A percentile compares a stretch with the other conserved stretches of the same genome.
Conservation (phyloP, 2,329 filamentous ascomycete species). For the Amauroascus verrucosus region DNA sequence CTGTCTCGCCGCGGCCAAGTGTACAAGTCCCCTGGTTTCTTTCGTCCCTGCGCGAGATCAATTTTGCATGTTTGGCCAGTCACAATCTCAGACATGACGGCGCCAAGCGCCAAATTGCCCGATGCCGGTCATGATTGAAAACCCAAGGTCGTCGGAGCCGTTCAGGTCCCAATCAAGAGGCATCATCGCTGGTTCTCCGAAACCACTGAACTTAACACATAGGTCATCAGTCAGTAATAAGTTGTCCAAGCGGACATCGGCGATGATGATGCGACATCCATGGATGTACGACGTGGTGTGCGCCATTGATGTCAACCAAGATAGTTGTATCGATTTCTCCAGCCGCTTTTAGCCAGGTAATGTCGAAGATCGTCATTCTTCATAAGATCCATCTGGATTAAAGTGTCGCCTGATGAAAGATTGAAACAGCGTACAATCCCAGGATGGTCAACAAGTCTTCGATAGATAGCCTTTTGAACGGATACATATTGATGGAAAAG, state of each 20-base stretch:
- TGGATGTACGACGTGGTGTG: constrained; percentile 21
- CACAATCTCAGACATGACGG: constrained; percentile 15
- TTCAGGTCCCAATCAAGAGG: constrained; percentile 14
- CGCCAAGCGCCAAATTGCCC: constrained; percentile 14
- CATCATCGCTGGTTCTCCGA: constrained; percentile 18
- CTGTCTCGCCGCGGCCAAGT: constrained; percentile 3
- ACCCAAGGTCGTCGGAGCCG: constrained; percentile 12
- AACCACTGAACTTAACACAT: constrained; percentile 19
- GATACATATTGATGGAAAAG: constrained; percentile 12
- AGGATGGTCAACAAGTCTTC: constrained; percentile 8
- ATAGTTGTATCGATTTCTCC: constrained; percentile 17
- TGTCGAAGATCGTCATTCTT: constrained; percentile 22
- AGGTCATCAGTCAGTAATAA: constrained; percentile 15
- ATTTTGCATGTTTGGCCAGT: constrained; percentile 12
- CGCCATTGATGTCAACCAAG: constrained; percentile 22
- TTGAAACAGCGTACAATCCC: constrained; percentile 13
- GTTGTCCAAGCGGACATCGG: constrained; percentile 21
- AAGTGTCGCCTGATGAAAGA: constrained; percentile 12
- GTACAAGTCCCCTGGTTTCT: neutral
- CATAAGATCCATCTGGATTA: constrained; percentile 19
- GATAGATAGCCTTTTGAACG: constrained; percentile 12
- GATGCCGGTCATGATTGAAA: constrained; percentile 15
- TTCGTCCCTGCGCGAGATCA: constrained; percentile 4
- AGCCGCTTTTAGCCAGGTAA: constrained; percentile 17
- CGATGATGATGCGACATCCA: constrained; percentile 22